These are phyloP conservation scores for Camellia lanceoleosa DNA, from an alignment of 148 eudicot species.

Conservation along the genomic window DNA sequence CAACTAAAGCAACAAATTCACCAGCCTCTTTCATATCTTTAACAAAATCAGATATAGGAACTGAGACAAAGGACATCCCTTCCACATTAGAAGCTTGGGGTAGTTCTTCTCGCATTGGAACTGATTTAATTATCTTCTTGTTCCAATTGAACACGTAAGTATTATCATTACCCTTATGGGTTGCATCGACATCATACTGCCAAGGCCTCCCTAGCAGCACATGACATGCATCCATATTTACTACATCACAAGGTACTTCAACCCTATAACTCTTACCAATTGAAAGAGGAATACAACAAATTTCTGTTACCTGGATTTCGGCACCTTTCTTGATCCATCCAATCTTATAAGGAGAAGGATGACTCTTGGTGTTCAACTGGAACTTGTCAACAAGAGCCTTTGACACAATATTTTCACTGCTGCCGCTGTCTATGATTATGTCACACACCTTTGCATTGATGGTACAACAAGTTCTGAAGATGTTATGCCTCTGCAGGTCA, in stretches of 20 bases:
- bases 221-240: not conserved
- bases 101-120: not conserved
- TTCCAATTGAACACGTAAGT: not conserved
- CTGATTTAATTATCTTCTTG: no score
- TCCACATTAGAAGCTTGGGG: not conserved
- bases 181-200: not conserved
- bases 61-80: not conserved
- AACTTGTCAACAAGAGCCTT: not conserved
- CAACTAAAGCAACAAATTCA: not conserved
- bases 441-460: not conserved
- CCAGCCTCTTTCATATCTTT: not conserved
- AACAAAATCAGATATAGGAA: not conserved
- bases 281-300: not conserved
- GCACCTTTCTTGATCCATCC: slow-evolving; percentile 1
- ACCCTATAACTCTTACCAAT: not conserved
- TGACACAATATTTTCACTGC: not conserved
- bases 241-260: not conserved
- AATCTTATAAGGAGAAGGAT: not conserved
- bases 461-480: not conserved
- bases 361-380: not conserved
- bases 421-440: not conserved
- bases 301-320: not conserved
- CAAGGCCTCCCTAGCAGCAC: not conserved
- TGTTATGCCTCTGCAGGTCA: not conserved
- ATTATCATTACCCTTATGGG: not conserved